These are phyloP conservation scores for Parastagonospora avenae DNA, from an alignment of 2,329 filamentous ascomycete genomes.

Conservation along the genomic window DNA sequence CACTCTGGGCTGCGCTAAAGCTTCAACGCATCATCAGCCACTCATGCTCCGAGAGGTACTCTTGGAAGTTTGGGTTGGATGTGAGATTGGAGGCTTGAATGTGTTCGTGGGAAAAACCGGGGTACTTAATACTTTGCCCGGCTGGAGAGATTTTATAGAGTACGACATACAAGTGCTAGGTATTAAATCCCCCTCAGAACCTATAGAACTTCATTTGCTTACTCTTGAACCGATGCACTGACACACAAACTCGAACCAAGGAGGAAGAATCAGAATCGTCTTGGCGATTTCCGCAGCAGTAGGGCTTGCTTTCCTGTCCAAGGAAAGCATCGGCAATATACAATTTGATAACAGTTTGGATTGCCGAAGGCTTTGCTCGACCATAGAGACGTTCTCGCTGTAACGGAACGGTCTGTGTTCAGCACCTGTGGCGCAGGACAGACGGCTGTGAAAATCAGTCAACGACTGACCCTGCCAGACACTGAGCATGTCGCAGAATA, in stretches of 20 bases:
- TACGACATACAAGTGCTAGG: too few relatives aligned
- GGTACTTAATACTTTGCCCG: too few relatives aligned
- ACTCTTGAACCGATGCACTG: not conserved
- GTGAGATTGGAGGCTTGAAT: too few relatives aligned
- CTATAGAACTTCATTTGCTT: not conserved
- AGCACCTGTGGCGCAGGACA: not conserved
- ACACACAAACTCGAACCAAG: not conserved
- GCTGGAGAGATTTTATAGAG: too few relatives aligned
- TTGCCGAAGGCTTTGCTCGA: not conserved
- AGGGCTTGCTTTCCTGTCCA: not conserved
- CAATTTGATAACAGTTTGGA: not conserved
- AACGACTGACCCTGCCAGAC: conserved; percentile 8
- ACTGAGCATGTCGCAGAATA: conserved; percentile 21
- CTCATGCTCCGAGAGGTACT: too few relatives aligned
- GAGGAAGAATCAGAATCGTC: not conserved
- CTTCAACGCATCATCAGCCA: too few relatives aligned
- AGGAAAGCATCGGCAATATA: not conserved
- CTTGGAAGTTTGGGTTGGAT: too few relatives aligned
- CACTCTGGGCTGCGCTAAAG: too few relatives aligned
- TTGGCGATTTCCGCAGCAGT: not conserved
- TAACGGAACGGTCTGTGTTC: not conserved
- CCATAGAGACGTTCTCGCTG: not conserved
- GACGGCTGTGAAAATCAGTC: not conserved
- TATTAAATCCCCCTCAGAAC: too few relatives aligned
- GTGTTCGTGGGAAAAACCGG: too few relatives aligned